Evolutionary conservation across 345 rosid species (phyloP).

Genomic region (Pistacia atlantica): DNA sequence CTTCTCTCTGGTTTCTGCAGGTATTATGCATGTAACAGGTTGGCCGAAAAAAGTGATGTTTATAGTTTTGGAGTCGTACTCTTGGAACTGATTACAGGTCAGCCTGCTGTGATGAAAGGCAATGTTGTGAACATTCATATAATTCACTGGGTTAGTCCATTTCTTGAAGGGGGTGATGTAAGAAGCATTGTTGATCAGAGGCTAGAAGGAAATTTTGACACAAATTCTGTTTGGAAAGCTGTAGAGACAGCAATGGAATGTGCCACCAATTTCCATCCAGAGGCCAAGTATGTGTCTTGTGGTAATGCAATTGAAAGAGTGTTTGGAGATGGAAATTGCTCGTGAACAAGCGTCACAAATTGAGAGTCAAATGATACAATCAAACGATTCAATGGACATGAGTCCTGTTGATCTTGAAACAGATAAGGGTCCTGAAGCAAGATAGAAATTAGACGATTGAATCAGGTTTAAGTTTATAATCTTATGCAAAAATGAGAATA

Average conservation of each 20-base stretch:
- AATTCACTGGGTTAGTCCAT: conserved; percentile 16
- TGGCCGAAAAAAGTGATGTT: conserved; percentile 40
- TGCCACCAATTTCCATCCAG: conserved; percentile 17
- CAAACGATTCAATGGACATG: conserved; percentile 19
- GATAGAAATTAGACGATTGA: conserved; percentile 3
- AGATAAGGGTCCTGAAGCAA: conserved; percentile 17
- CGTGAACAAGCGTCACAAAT: not conserved
- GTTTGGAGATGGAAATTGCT: conserved; percentile 27
- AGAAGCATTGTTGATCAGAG: conserved; percentile 34
- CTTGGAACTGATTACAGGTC: conserved; percentile 41
- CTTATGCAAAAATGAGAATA: too few relatives aligned
- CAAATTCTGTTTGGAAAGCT: conserved; percentile 34
- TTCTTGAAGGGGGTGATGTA: conserved; percentile 32
- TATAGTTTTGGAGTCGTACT: conserved; percentile 47
- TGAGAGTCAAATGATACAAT: not conserved
- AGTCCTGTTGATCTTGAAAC: conserved; percentile 15
- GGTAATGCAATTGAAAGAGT: conserved; percentile 29
- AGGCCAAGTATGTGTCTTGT: conserved; percentile 42
- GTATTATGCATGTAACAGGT: conserved; percentile 16
- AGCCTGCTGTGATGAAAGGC: conserved; percentile 17
- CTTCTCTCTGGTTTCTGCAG: conserved; percentile 8
- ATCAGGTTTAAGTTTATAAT: not conserved
- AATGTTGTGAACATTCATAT: conserved; percentile 16
- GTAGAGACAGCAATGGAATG: conserved; percentile 41
- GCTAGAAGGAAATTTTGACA: conserved; percentile 27